phyloP scores from a whole-genome alignment of 495 filamentous ascomycete genomes.

The Penicillium longicatenatum region DNA sequence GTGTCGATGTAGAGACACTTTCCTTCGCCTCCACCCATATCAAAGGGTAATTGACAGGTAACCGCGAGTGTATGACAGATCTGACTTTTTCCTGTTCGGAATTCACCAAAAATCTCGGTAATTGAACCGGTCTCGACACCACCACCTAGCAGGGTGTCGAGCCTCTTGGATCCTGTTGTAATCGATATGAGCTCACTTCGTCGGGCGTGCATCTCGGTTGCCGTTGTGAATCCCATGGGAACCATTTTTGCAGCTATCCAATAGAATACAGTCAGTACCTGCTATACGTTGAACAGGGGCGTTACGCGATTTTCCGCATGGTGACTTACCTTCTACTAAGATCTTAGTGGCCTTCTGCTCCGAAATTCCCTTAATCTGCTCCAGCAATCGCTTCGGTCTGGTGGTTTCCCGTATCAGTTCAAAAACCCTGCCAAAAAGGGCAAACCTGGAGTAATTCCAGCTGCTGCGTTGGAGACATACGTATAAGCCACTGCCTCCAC shows the following conservation, averaged over 20 bases:
- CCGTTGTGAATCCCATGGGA: slow-evolving; percentile 97
- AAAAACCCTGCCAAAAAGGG: too few species aligned
- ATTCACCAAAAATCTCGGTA: slow-evolving; percentile 98
- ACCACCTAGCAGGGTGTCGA: slow-evolving; percentile 92
- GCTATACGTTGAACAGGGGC: background rate
- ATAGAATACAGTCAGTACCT: slow-evolving; percentile 1
- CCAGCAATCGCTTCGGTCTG: slow-evolving; percentile 77
- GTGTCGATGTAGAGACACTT: slow-evolving; percentile 99
- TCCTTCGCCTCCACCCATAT: slow-evolving; percentile 98
- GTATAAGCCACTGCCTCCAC: slow-evolving; percentile 96
- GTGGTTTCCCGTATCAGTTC: background rate
- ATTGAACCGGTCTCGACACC: slow-evolving; percentile 96
- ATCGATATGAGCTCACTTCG: slow-evolving; percentile 96
- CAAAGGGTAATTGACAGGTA: slow-evolving; percentile 94
- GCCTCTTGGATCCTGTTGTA: slow-evolving; percentile 94
- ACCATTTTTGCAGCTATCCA: slow-evolving; percentile 84
- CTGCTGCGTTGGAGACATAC: slow-evolving; percentile 35
- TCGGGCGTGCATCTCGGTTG: slow-evolving; percentile 98
- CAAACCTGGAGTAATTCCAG: background rate
- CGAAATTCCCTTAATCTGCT: slow-evolving; percentile 96
- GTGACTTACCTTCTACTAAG: slow-evolving; percentile 74
- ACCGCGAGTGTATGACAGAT: slow-evolving; percentile 98
- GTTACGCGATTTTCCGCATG: background rate
- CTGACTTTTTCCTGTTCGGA: slow-evolving; percentile 96
- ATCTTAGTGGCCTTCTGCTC: slow-evolving; percentile 94